Conservation (phyloP, 768 basidiomycete genomes). For the Xanthoconium stramineum region DNA sequence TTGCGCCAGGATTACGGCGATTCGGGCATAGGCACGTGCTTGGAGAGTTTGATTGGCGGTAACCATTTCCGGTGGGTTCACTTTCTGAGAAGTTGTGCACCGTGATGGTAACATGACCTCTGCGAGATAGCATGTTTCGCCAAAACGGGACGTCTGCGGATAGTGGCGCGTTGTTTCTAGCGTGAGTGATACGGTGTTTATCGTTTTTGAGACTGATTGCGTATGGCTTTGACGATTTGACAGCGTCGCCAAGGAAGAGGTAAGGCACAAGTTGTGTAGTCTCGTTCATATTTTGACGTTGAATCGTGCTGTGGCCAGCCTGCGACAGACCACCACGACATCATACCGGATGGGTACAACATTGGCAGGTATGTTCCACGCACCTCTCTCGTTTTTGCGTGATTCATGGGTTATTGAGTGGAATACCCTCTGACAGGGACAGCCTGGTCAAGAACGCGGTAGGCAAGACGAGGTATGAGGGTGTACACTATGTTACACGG, state of each 20-base stretch:
- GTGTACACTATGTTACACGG: constrained; percentile 46
- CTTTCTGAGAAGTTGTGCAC: too few relatives aligned
- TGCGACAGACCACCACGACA: constrained; percentile 35
- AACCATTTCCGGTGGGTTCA: constrained; percentile 44
- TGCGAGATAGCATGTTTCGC: constrained; percentile 39
- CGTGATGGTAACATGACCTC: background rate
- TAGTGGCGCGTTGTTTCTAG: constrained; percentile 54
- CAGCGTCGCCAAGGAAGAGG: constrained; percentile 50
- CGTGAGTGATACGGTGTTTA: constrained; percentile 35
- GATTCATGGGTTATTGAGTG: background rate
- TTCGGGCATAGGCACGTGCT: constrained; percentile 39
- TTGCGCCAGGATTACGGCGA: constrained; percentile 43
- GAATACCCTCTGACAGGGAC: constrained; percentile 27
- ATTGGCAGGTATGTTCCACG: constrained; percentile 35
- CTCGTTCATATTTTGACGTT: background rate
- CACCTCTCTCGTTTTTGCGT: background rate
- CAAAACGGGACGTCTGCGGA: constrained; percentile 56
- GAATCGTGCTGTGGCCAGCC: constrained; percentile 16
- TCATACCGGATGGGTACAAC: constrained; percentile 49
- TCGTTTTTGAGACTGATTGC: too few relatives aligned
- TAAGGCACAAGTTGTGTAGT: background rate
- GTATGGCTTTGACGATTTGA: background rate
- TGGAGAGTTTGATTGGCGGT: constrained; percentile 44
- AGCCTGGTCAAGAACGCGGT: constrained; percentile 36
- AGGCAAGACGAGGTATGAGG: constrained; percentile 38